phyloP scores from a whole-genome alignment of 352 stramenopile species.

The Phytophthora sp. region DNA sequence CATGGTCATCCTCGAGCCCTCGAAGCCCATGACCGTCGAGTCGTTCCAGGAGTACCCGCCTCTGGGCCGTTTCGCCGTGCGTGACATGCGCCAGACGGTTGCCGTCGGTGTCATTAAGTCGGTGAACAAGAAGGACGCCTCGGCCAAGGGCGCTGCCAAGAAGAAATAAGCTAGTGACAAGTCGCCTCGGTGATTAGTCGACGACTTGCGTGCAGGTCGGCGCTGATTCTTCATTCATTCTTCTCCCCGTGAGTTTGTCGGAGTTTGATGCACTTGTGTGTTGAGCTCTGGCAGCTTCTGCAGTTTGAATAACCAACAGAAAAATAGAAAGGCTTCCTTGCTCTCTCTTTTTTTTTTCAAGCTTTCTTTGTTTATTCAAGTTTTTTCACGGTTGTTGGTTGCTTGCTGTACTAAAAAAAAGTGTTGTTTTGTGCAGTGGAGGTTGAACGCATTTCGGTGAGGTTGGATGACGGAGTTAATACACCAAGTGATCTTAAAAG shows the following conservation, averaged over 20 bases:
- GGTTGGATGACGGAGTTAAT: no score
- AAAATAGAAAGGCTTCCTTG: constrained; percentile 49
- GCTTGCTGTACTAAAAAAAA: no score
- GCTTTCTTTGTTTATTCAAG: not conserved
- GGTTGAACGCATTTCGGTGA: no score
- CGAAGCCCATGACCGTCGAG: constrained; percentile 96
- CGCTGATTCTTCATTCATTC: constrained; percentile 24
- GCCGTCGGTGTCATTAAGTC: constrained; percentile 97
- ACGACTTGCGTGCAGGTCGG: constrained; percentile 11
- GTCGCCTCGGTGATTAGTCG: constrained; percentile 33
- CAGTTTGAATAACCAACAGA: constrained; percentile 52
- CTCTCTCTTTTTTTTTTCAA: constrained; percentile 22
- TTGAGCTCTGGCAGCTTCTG: constrained; percentile 26
- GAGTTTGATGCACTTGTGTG: constrained; percentile 31
- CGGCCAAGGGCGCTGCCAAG: constrained; percentile 42
- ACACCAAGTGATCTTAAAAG: not conserved
- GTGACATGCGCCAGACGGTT: constrained; percentile 97
- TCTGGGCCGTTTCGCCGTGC: constrained; percentile 95
- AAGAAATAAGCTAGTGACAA: constrained; percentile 45
- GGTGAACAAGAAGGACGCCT: constrained; percentile 85
- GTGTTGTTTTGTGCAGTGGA: no score
- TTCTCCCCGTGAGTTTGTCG: constrained; percentile 33
- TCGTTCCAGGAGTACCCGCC: constrained; percentile 97
- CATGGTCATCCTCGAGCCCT: constrained; percentile 95
- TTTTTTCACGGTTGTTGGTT: no score